Evolutionary conservation across 2,329 filamentous ascomycete genomes (phyloP), one percentile per base, ranked within the genome.

Genomic region (Periconia sp.): DNA sequence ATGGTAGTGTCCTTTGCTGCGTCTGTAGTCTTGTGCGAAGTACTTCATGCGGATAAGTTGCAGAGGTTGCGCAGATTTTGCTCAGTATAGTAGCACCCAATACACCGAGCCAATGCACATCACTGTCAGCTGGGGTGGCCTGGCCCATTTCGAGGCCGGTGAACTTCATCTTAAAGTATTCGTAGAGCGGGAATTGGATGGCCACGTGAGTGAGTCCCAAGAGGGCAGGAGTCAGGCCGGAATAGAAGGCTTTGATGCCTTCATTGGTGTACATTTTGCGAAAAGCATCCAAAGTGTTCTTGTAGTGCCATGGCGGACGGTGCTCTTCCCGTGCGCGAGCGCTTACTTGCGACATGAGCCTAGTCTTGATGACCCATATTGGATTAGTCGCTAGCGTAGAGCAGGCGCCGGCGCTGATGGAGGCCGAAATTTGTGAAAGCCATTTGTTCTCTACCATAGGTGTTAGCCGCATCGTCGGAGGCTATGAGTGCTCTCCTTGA

Each of bases 351-450:
- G 94, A 96, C 94, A 97, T 97, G 58, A 99, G 82, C 56, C 94
- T 82, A 35, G 94, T 99, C 74, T 99, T 99, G 75, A 99, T 96
- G 25, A 99, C 94, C 94, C 94, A 99, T 48, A 99, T 99, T 1
- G 94, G 94, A 70, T 97, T 99, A 17, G 94, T 99, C 50, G 87
- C 88, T 51, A 97, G 80, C 4, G 94, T 99, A 56, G 92, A 96
- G 74, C 88, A 96, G 48, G 85, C 91, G 39, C 94, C 94, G 17
- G 92, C 94, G 43, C 91, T 82, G 48, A 99, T 83, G 8, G 94
- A 96, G 16, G 94, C 94, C 77, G 88, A 92, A 54, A 94, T 87
- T 65, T 89, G 90, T 60, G 92, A 82, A 31, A 90, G 68, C 74
- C 89, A 86, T 62, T 82, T 83, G 65, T 89, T 92, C 40, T 15